Evolutionary conservation across 2,329 filamentous ascomycete species (phyloP), one percentile per base, ranked within the genome.

Genomic region (Dactylellina parvicollis): DNA sequence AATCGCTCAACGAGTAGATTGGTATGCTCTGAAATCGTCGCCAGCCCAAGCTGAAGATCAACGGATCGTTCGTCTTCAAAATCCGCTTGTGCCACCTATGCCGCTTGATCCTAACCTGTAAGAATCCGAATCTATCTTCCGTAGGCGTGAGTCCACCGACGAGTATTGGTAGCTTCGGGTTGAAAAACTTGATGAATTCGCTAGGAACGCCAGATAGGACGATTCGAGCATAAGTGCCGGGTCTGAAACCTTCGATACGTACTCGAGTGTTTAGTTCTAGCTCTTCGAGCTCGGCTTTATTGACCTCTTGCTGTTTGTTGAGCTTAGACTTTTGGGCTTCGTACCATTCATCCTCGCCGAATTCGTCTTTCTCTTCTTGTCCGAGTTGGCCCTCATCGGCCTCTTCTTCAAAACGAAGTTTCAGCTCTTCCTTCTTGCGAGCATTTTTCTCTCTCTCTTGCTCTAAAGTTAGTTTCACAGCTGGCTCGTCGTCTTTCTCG

Each of bases 51-150:
- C 93, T 97, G 84, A 99, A 95, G 80, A 99, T 96, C 56, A 99
- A 86, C 14, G 95, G 96, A 79, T 99, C 95, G 80, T 96, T 96
- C 32, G 92, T 98, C 84, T 99, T 99, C 76, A 99, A 85, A 77
- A 98, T 98, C 84, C 95, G 96, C 86, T 97, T 97, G 83, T 99
- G 95, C 96, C 96, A 99, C 76, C 95, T 86, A 81, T 99, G 95
- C 60, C 92, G 87, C 86, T 99, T 99, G 84, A 99, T 96, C 55
- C 96, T 89, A 67, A 97, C 89, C 81, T 99, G 95, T 7, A 98
- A 89, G 79, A 91, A 98, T 7, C 95, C 96, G 80, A 96, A 97
- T 55, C 96, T 89, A 80, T 98, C 93, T 81, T 99, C 95, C 0
- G 94, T 97, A 5, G 95, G 87, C 9, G 92, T 90, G 38, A 99